phyloP scores from a whole-genome alignment of 768 basidiomycete species.

The Galerina marginata region DNA sequence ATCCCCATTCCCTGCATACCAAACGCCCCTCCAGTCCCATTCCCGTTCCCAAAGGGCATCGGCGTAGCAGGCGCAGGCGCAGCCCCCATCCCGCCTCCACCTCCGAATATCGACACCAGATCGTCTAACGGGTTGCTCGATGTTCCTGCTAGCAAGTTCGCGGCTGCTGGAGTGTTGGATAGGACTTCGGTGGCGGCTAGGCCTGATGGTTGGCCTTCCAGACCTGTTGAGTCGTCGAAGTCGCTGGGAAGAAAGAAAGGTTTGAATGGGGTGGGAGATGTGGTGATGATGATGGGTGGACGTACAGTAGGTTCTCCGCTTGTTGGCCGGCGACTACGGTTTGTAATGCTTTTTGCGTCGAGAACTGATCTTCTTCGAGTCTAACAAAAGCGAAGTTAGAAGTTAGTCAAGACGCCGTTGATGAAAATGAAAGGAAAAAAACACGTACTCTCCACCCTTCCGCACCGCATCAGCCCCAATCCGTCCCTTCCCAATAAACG shows the following conservation, averaged over 20 bases:
- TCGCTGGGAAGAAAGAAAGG: constrained; percentile 48
- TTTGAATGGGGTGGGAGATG: not conserved
- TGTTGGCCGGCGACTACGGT: constrained; percentile 92
- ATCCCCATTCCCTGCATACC: constrained; percentile 15
- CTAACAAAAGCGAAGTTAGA: constrained; percentile 31
- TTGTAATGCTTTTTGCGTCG: constrained; percentile 84
- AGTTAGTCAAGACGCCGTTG: not conserved
- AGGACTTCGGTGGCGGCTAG: constrained; percentile 80
- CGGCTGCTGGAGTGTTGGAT: constrained; percentile 73
- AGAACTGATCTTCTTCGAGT: constrained; percentile 70
- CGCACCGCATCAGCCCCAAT: constrained; percentile 83
- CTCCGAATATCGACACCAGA: constrained; percentile 90
- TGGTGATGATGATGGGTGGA: constrained; percentile 4
- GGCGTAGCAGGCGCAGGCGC: constrained; percentile 25
- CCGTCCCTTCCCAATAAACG: constrained; percentile 92
- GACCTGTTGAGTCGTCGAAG: constrained; percentile 76
- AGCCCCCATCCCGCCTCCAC: constrained; percentile 37
- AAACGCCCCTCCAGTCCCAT: constrained; percentile 15
- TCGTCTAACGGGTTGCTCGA: constrained; percentile 92
- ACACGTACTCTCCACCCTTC: constrained; percentile 63
- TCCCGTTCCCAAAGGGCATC: constrained; percentile 10
- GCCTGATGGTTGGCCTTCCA: constrained; percentile 71
- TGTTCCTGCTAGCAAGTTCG: constrained; percentile 75
- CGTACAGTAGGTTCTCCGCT: constrained; percentile 87
- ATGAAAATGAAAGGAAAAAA: not conserved